Conservation (phyloP, 495 filamentous ascomycete genomes). For the Zalerion maritima region DNA sequence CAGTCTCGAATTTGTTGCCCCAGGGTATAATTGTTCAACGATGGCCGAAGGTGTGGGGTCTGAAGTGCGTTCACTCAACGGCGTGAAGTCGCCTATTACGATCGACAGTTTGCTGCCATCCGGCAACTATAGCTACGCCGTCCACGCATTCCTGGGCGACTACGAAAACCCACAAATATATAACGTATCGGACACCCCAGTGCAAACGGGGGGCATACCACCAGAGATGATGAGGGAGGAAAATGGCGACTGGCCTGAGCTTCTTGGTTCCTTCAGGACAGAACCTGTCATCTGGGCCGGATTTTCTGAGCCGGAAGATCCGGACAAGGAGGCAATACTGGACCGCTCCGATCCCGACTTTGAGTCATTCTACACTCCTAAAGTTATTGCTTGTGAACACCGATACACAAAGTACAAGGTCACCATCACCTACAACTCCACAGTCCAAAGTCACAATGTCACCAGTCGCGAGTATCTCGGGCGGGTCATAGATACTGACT, state of each 20-base stretch:
- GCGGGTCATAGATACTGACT: conserved; percentile 19
- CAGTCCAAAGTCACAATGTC: conserved; percentile 14
- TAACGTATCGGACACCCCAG: conserved; percentile 13
- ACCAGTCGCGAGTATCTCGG: conserved; percentile 11
- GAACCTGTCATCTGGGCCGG: conserved; percentile 24
- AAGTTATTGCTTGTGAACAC: conserved; percentile 24
- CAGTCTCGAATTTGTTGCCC: conserved; percentile 17
- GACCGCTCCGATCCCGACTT: conserved; percentile 12
- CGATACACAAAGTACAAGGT: conserved; percentile 22
- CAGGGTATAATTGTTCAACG: conserved; percentile 22
- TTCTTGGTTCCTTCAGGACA: conserved; percentile 23
- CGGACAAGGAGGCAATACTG: conserved; percentile 9
- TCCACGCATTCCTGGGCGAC: conserved; percentile 19
- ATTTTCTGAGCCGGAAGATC: conserved; percentile 12
- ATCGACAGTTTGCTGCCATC: conserved; percentile 18
- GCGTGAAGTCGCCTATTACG: conserved; percentile 14
- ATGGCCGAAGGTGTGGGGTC: conserved; percentile 18
- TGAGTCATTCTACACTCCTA: conserved; percentile 17
- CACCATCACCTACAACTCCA: conserved; percentile 17
- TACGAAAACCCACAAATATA: conserved; percentile 21
- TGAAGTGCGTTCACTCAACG: conserved; percentile 13
- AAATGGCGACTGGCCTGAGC: conserved; percentile 12
- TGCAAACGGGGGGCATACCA: conserved; percentile 14
- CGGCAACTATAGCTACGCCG: conserved; percentile 20
- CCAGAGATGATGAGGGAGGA: neutral